These are phyloP conservation scores for Solanum boliviense DNA, from an alignment of 257 asterid genomes.

Conservation along the genomic window DNA sequence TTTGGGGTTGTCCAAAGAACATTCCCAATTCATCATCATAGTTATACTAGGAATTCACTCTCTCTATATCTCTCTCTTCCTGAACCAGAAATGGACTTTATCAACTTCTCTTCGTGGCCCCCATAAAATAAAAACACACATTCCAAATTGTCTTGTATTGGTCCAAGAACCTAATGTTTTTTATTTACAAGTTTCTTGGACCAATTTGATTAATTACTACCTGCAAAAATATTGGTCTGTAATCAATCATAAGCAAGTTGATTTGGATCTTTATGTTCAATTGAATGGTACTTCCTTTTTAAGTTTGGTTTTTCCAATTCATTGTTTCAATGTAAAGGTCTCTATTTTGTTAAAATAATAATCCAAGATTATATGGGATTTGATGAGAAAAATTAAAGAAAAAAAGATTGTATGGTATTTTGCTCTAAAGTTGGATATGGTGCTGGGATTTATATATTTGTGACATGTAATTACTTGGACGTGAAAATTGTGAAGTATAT, in stretches of 20 bases:
- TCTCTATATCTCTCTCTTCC: neutral
- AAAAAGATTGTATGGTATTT: neutral
- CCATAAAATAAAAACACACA: neutral
- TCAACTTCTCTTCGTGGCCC: neutral
- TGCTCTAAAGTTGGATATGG: neutral
- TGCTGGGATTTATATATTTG: neutral
- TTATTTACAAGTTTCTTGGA: constrained; percentile 2
- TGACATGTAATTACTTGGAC: neutral
- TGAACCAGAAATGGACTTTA: neutral
- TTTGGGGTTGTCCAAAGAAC: neutral
- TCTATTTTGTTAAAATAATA: neutral
- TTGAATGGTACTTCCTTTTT: neutral
- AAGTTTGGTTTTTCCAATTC: neutral
- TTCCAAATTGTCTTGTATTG: neutral
- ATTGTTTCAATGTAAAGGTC: neutral
- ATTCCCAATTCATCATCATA: neutral
- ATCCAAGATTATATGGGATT: neutral
- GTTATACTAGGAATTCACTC: neutral
- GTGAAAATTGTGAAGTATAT: neutral
- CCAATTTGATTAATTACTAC: neutral
- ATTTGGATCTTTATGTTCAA: neutral
- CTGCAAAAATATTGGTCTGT: neutral
- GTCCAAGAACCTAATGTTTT: constrained; percentile 1
- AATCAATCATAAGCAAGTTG: neutral
- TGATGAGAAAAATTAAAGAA: neutral